Base-by-base conservation (phyloP, 345 rosid genomes). In the Garcia nutans region DNA sequence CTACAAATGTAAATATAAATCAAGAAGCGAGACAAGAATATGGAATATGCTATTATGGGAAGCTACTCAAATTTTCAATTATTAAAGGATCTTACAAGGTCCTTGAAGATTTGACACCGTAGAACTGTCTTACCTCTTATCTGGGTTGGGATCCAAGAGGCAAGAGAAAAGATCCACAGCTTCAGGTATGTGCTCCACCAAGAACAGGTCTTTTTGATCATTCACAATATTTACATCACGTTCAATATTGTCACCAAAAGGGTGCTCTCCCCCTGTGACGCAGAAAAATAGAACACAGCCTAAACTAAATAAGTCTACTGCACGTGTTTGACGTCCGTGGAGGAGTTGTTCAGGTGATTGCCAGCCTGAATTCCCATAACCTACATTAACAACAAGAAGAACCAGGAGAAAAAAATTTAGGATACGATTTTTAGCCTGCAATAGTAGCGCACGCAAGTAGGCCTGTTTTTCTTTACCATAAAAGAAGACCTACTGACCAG, bases 311-410 rank as follows among this genome's bases (percentile, higher is more conserved):
- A 93, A 77, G 85, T 92, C 97, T 52, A 92, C 83, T 44, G 93
- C 92, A 60, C 95, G 97, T 57, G 97, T 92, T 85, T 93, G 98
- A 72, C 93, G 93, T 59, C 94, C 88, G 23, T 84, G 92, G 55
- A 88, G 88, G 70, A 96, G 97, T 74, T 93, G 99, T 79, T 96
- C 98, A 47, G 96, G 97, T 71, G 99, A 91, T 89, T 93, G 97
- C 99, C 98, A 93, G 68, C 99, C 98, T 45, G 97, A 93, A 80
- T 97, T 96, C 63, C 99, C 99, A 84, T 87, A 88, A 77, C 96
- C 98, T 96, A 80, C 76, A 83, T 60, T 55, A 28, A 74, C 37
- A 33, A 33, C 6, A 37, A 37, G 41, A 37, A 54, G 20, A 54
- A 54, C 56, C 56, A 16, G 10, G 56, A 54, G 58, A 17, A 50